A percentile compares a stretch with the other conserved stretches of the same genome.
Evolutionary conservation across 2,329 filamentous ascomycete genomes (phyloP).

Genomic region (Talaromyces sp.): DNA sequence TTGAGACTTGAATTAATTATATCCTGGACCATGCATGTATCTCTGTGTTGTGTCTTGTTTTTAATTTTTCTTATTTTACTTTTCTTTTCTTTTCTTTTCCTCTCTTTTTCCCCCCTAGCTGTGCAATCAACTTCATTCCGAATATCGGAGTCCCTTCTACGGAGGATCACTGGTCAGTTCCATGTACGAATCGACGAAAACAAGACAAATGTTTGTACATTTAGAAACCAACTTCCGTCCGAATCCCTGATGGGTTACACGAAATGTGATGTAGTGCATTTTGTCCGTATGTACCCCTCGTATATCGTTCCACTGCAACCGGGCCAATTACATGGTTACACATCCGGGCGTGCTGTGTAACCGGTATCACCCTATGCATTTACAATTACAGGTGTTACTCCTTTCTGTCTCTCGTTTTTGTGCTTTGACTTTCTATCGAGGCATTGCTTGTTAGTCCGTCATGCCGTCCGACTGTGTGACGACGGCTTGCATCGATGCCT

Average conservation of each 20-base stretch:
- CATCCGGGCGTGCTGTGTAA: background rate
- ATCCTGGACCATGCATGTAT: background rate
- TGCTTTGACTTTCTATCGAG: background rate
- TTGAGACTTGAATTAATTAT: background rate
- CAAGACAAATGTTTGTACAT: background rate
- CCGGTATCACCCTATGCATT: background rate
- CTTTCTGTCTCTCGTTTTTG: too few relatives aligned
- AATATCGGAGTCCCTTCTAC: background rate
- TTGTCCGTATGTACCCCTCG: background rate
- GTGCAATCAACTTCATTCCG: background rate
- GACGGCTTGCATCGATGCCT: background rate
- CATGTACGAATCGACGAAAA: background rate
- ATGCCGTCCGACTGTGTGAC: background rate
- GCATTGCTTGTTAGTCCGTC: background rate
- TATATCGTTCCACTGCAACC: background rate
- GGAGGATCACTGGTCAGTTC: background rate
- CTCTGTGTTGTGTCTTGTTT: background rate
- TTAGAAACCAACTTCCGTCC: background rate
- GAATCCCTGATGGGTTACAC: background rate
- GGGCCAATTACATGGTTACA: background rate
- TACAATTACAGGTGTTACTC: too few relatives aligned
- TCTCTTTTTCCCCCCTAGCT: background rate
- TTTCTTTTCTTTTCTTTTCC: background rate
- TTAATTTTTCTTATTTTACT: background rate
- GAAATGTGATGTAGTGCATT: background rate